Base-by-base conservation (phyloP, 805 yeast species). In the Saccharomycopsis vini region DNA sequence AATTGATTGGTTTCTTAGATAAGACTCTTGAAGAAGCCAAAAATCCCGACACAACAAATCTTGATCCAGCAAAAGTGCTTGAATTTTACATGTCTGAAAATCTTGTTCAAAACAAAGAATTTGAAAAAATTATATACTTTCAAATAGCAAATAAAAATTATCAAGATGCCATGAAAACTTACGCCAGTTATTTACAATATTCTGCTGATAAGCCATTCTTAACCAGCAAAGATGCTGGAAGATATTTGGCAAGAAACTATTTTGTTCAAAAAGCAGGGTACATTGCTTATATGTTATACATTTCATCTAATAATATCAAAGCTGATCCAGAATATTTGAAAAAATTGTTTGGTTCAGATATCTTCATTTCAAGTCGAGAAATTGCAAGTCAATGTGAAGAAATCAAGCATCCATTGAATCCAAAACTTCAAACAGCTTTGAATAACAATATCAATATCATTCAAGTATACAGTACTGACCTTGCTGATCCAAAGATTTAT, bases 401-500 rank as follows among this genome's bases (percentile, higher is more conserved):
- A 9, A 33, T 31, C 16, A 40, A 21, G 7, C n/a, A 22, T 30
- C 20, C 16, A 7, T 22, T 32, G 20, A 32, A 31, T 13, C n/a
- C 28, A 5, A 29, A 29, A 6, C 22, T 38, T 13, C 22, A 16
- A 37, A 23, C 9, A 22, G 24, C 13, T 33, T 19, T 34, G 34
- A 21, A 7, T 30, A 33, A 19, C 18, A 34, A 22, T 26, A 29
- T n/a, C 21, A 33, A 12, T 23, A 23, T 10, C 20, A 34, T 34
- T 28, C 23, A 16, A 24, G 16, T 15, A 4, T 19, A 40, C 16
- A 22, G 7, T 2, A 29, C 36, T 13, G 28, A 46, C 16, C 29
- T 46, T 16, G 26, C 21, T 19, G 36, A 32, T 23, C 46, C 46
- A 16, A 20, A 24, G 15, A 16, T 42, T 13, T 39, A 58, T 28